Percentiles rank a stretch among this genome's conserved stretches.
These are phyloP conservation scores for Endocalyx cinctus DNA, from an alignment of 2,329 filamentous ascomycete species.

Conservation along the genomic window DNA sequence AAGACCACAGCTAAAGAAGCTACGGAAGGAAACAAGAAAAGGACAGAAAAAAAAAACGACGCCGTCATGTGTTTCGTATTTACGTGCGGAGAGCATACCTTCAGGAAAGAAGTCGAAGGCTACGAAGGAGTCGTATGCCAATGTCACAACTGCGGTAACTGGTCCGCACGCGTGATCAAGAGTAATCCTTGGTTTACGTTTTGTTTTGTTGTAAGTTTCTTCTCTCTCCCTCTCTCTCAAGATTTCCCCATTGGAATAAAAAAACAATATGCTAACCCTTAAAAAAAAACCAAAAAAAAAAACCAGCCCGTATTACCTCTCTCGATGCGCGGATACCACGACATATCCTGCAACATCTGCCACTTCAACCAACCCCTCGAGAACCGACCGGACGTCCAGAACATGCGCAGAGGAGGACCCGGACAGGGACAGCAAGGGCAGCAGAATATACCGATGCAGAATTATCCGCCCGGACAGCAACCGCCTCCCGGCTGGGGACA, in stretches of 20 bases:
- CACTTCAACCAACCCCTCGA: constrained; percentile 67
- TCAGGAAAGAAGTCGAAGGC: constrained; percentile 54
- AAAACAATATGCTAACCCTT: constrained; percentile 8
- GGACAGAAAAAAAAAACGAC: too few relatives aligned
- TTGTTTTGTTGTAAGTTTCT: constrained; percentile 61
- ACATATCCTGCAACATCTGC: constrained; percentile 71
- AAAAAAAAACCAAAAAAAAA: too few relatives aligned
- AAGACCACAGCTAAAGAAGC: too few relatives aligned
- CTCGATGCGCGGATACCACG: constrained; percentile 61
- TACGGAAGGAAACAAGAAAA: too few relatives aligned
- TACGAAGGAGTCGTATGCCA: constrained; percentile 59
- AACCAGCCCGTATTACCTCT: constrained; percentile 65
- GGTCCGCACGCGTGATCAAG: constrained; percentile 56
- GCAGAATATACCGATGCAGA: constrained; percentile 33
- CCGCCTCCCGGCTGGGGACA: constrained; percentile 16
- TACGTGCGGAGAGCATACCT: constrained; percentile 57
- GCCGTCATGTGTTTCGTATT: constrained; percentile 62
- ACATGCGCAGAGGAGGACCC: constrained; percentile 43
- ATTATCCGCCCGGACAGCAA: constrained; percentile 26
- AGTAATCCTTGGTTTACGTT: constrained; percentile 72
- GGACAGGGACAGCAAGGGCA: too few relatives aligned
- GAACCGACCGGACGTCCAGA: constrained; percentile 51
- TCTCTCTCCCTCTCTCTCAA: neutral
- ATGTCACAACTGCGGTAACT: constrained; percentile 65
- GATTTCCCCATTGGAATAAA: too few relatives aligned